A percentile compares a stretch with the other conserved stretches of the same genome.
Conservation (phyloP, 805 yeast genomes). For the Candida awuae region DNA sequence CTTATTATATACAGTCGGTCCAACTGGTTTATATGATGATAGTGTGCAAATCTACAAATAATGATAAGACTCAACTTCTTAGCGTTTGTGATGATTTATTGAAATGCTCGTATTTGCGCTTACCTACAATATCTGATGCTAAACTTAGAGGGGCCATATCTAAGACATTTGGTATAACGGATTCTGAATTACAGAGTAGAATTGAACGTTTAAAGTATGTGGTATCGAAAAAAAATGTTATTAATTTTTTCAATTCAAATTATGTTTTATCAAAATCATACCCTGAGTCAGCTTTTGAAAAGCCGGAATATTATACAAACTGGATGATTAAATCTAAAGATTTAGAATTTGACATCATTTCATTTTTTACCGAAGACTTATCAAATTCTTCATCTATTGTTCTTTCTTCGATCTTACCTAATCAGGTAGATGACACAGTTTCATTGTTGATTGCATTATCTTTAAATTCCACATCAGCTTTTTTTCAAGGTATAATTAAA, state of each 20-base stretch:
- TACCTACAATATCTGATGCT: slow-evolving; percentile 15
- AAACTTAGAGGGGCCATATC: slow-evolving; percentile 9
- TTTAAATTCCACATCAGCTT: slow-evolving; percentile 17
- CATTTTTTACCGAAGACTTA: slow-evolving; percentile 1
- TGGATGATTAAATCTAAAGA: slow-evolving; percentile 13
- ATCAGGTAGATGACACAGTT: slow-evolving; percentile 6
- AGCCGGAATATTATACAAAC: slow-evolving; percentile 9
- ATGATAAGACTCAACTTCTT: slow-evolving; percentile 5
- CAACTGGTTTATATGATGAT: slow-evolving; percentile 16
- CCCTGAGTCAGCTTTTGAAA: slow-evolving; percentile 12
- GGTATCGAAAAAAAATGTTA: slow-evolving; percentile 8
- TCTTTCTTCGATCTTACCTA: slow-evolving; percentile 7
- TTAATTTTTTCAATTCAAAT: slow-evolving; percentile 1
- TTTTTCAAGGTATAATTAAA: slow-evolving; percentile 20
- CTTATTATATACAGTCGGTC: slow-evolving; percentile 11
- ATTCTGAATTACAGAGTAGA: slow-evolving; percentile 1
- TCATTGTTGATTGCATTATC: slow-evolving; percentile 12
- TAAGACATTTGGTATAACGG: slow-evolving; percentile 9
- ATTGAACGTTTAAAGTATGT: slow-evolving; percentile 1
- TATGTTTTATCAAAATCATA: slow-evolving; percentile 8
- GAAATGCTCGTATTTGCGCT: slow-evolving; percentile 8
- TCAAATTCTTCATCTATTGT: background rate
- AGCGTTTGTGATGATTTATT: slow-evolving; percentile 9
- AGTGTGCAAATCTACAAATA: slow-evolving; percentile 10
- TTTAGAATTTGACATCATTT: slow-evolving; percentile 9